A percentile compares a stretch with the other conserved stretches of the same genome.
These are phyloP conservation scores for Tricholoma terreum DNA, from an alignment of 768 basidiomycete species.

Conservation along the genomic window DNA sequence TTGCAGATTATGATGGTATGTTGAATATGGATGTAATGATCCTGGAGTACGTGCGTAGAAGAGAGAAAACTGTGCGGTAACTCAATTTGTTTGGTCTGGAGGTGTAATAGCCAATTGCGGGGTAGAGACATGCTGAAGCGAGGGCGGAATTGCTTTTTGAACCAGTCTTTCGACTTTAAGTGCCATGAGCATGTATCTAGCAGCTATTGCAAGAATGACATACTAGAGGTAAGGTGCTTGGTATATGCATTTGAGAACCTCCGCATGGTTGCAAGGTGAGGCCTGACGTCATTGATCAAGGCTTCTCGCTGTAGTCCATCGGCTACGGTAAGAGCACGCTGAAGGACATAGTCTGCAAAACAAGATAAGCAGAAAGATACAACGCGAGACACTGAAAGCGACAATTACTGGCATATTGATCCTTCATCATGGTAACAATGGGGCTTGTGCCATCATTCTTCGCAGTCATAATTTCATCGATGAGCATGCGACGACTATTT, in stretches of 20 bases:
- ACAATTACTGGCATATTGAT: constrained; percentile 81
- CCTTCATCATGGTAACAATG: constrained; percentile 76
- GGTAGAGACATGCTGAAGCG: constrained; percentile 22
- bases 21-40: constrained; percentile 7
- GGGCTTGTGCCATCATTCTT: constrained; percentile 67
- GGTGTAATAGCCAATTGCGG: constrained; percentile 12
- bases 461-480: constrained; percentile 77
- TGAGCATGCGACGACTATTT: constrained; percentile 63
- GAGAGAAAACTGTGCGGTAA: constrained; percentile 18
- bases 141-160: constrained; percentile 38
- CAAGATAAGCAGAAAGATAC: not conserved
- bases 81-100: constrained; percentile 23
- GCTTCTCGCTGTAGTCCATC: constrained; percentile 70
- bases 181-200: constrained; percentile 7
- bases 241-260: constrained; percentile 69
- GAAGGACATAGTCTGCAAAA: constrained; percentile 76
- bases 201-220: constrained; percentile 23
- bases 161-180: constrained; percentile 65
- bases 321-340: constrained; percentile 67
- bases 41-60: constrained; percentile 9
- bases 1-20: constrained; percentile 23
- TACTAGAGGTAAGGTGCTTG: constrained; percentile 81
- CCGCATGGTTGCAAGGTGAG: constrained; percentile 69
- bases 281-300: constrained; percentile 59
- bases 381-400: not conserved